phyloP scores from a whole-genome alignment of 177 flowering plant species.

The Vitis hybrid region DNA sequence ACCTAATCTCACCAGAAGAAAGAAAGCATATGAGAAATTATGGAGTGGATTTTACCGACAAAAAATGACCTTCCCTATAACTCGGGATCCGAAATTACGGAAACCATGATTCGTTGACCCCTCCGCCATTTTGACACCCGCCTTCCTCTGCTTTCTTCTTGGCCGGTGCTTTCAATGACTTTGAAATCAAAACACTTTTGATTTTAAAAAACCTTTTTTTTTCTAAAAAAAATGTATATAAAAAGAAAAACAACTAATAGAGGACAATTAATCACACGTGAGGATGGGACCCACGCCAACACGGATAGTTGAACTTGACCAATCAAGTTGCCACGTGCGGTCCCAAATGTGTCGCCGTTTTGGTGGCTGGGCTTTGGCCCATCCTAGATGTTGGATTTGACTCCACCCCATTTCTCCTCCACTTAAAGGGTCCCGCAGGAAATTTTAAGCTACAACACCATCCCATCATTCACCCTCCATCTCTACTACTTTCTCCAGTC shows the following conservation, averaged over 20 bases:
- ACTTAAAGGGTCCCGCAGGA: neutral
- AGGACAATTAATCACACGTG: conserved; percentile 17
- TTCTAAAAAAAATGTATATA: neutral
- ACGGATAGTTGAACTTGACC: neutral
- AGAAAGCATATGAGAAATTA: no score
- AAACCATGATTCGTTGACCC: conserved; percentile 19
- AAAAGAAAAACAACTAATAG: conserved; percentile 1
- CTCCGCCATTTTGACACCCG: conserved; percentile 3
- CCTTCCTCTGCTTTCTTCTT: conserved; percentile 1
- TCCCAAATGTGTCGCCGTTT: conserved; percentile 39
- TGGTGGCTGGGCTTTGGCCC: conserved; percentile 29
- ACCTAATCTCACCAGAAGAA: no score
- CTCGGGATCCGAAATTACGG: conserved; percentile 23
- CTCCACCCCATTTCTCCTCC: neutral
- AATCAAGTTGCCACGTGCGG: conserved; percentile 28
- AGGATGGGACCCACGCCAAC: conserved; percentile 17
- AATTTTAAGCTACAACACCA: neutral
- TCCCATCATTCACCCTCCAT: no score
- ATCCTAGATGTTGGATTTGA: conserved; percentile 9
- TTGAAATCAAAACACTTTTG: no score
- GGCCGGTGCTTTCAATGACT: neutral
- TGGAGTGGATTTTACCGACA: no score
- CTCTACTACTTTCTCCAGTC: no score
- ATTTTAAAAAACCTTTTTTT: no score
- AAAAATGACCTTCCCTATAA: no score